phyloP scores from a whole-genome alignment of 345 rosid genomes.

The Psidium friedrichsthalianum region DNA sequence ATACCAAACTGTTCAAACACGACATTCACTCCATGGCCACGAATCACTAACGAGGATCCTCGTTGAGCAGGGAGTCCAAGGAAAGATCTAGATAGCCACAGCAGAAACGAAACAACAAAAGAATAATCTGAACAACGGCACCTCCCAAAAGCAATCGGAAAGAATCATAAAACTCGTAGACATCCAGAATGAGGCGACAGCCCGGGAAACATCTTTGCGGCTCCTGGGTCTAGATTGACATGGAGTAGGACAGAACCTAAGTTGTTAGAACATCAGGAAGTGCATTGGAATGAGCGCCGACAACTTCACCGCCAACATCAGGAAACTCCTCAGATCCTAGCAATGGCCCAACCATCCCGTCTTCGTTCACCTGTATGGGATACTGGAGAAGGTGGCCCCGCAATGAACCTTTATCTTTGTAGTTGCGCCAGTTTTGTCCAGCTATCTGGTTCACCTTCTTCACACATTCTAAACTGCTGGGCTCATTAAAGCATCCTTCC shows the following conservation, averaged over 20 bases:
- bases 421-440: conserved; percentile 54
- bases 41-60: not conserved
- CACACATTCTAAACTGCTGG: conserved; percentile 54
- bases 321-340: conserved; percentile 65
- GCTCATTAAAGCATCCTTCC: conserved; percentile 27
- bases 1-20: not conserved
- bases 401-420: conserved; percentile 15
- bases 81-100: not conserved
- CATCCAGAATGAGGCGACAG: not conserved
- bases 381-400: conserved; percentile 88
- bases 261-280: conserved; percentile 75
- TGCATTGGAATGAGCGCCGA: conserved; percentile 43
- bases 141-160: not conserved
- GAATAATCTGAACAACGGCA: not conserved
- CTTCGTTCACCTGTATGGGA: conserved; percentile 42
- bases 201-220: not conserved
- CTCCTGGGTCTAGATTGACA: not conserved
- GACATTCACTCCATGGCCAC: not conserved
- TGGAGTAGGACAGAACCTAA: conserved; percentile 2
- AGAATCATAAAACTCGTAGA: not conserved
- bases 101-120: not conserved
- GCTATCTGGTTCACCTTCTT: conserved; percentile 48
- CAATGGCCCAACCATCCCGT: conserved; percentile 52
- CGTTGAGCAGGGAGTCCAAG: not conserved
- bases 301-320: conserved; percentile 73